phyloP scores from a whole-genome alignment of 495 filamentous ascomycete genomes.

The Lasiosphaeria miniovina region DNA sequence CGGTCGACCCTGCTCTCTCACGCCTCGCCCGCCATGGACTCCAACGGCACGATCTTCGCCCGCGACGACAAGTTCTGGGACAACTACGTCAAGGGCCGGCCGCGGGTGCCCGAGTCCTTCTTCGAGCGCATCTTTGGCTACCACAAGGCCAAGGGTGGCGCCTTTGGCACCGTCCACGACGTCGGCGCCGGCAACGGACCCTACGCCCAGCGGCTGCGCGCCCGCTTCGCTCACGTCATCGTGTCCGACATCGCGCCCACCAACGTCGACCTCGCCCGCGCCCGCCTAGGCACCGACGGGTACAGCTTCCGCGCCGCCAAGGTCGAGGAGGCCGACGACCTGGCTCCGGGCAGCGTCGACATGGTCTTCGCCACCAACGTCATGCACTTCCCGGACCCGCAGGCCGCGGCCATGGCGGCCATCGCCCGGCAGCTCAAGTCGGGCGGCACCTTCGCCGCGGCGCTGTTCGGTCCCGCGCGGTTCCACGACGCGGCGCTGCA shows the following conservation, averaged over 20 bases:
- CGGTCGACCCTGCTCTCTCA: no score
- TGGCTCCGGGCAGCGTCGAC: background rate
- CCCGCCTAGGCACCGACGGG: conserved; percentile 1
- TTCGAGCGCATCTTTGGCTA: conserved; percentile 7
- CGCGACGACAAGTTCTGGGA: conserved; percentile 1
- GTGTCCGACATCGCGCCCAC: conserved; percentile 5
- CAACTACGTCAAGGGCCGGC: conserved; percentile 6
- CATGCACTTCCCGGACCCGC: conserved; percentile 5
- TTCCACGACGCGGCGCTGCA: background rate
- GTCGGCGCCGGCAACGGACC: conserved; percentile 7
- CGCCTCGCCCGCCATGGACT: no score
- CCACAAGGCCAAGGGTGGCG: background rate
- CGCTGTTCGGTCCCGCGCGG: background rate
- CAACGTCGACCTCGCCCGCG: background rate
- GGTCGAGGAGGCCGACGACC: conserved; percentile 1
- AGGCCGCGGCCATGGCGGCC: background rate
- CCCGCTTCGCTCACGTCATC: conserved; percentile 3
- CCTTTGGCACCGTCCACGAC: conserved; percentile 5
- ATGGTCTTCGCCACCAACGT: conserved; percentile 7
- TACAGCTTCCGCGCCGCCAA: conserved; percentile 2
- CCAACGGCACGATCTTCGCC: background rate
- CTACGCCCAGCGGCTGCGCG: conserved; percentile 1
- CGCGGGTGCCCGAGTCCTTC: background rate
- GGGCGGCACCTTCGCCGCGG: conserved; percentile 1
- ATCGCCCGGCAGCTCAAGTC: background rate